Evolutionary conservation across 495 filamentous ascomycete genomes (phyloP).

Genomic region (Hapsidospora chrysogenum): DNA sequence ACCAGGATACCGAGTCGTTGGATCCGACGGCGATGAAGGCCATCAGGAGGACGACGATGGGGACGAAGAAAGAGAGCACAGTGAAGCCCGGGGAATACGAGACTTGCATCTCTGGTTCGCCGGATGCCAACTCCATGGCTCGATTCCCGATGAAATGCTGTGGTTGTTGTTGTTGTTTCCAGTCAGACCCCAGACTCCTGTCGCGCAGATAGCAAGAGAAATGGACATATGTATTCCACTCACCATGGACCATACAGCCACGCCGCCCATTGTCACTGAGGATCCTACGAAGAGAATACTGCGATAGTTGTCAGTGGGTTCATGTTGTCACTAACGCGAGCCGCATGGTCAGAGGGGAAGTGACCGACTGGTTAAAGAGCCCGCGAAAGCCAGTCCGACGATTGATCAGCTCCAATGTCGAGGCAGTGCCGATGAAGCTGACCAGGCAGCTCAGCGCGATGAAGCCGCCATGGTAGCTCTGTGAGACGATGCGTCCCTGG

Average conservation of each 20-base stretch:
- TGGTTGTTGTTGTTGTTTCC: too few species aligned
- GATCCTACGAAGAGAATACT: slow-evolving; percentile 54
- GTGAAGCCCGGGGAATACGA: slow-evolving; percentile 59
- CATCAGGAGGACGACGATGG: slow-evolving; percentile 51
- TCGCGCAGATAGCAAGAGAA: slow-evolving; percentile 2
- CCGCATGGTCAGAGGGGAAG: slow-evolving; percentile 2
- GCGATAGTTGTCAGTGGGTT: too few species aligned
- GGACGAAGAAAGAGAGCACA: slow-evolving; percentile 63
- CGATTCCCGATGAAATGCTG: slow-evolving; percentile 72
- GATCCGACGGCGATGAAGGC: slow-evolving; percentile 53
- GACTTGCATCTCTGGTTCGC: slow-evolving; percentile 45
- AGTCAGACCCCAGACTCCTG: too few species aligned
- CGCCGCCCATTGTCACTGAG: slow-evolving; percentile 62
- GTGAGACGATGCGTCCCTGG: slow-evolving; percentile 26
- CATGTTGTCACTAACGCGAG: slow-evolving; percentile 3
- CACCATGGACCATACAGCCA: slow-evolving; percentile 52
- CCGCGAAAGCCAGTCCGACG: slow-evolving; percentile 51
- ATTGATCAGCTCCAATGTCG: slow-evolving; percentile 70
- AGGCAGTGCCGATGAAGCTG: slow-evolving; percentile 58
- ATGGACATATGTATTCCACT: slow-evolving; percentile 3
- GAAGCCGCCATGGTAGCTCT: slow-evolving; percentile 42
- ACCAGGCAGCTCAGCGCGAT: slow-evolving; percentile 64
- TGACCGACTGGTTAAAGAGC: slow-evolving; percentile 49
- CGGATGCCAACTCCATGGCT: slow-evolving; percentile 52
- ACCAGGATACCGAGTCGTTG: slow-evolving; percentile 34